Conservation (phyloP, 768 basidiomycete species). For the Termitomyces sp. region DNA sequence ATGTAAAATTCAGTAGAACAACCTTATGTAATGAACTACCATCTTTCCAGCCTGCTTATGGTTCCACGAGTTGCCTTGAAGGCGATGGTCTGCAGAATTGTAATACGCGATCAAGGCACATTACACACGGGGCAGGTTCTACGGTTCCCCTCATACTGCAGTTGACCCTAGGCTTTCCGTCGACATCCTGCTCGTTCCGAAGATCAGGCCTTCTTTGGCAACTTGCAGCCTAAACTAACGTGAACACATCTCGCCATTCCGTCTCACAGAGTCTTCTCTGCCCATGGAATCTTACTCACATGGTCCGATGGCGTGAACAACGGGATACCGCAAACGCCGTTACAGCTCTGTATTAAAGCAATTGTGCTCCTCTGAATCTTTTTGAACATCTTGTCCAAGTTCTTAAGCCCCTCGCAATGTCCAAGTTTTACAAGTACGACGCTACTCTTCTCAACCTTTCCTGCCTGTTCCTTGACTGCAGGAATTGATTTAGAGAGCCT, state of each 20-base stretch:
- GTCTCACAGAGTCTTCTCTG: background rate
- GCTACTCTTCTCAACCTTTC: background rate
- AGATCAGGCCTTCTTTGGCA: background rate
- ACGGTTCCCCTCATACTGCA: background rate
- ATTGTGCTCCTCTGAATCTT: background rate
- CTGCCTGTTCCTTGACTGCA: background rate
- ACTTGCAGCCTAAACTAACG: background rate
- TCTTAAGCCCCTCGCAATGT: background rate
- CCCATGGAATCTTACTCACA: background rate
- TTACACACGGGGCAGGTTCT: background rate
- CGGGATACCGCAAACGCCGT: background rate
- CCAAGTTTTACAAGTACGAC: background rate
- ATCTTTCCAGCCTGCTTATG: background rate
- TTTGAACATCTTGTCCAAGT: background rate
- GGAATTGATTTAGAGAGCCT: constrained; percentile 36
- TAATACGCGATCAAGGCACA: background rate
- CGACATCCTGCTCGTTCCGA: background rate
- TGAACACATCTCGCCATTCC: background rate
- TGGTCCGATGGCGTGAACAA: background rate
- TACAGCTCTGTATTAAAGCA: background rate
- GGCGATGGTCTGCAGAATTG: too few species aligned
- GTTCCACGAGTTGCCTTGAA: background rate
- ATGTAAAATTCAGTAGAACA: background rate
- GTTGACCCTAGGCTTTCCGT: background rate
- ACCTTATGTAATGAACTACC: too few species aligned